A percentile compares a stretch with the other conserved stretches of the same genome.
Conservation (phyloP, 1,284 basidiomycete genomes). For the Neotropicomus parvogracilis region DNA sequence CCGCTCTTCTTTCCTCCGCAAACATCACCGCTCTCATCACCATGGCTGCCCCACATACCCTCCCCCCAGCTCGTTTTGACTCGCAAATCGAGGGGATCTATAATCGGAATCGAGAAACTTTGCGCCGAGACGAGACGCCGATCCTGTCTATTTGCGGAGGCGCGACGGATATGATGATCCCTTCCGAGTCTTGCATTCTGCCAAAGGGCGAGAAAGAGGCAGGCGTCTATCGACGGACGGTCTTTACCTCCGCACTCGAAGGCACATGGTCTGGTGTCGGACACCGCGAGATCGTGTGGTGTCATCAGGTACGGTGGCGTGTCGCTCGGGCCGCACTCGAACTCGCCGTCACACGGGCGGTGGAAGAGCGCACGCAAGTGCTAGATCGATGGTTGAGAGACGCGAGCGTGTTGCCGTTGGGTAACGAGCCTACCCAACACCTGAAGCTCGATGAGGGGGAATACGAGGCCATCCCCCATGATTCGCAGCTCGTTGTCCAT, state of each 20-base stretch:
- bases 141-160: slow-evolving; percentile 91
- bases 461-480: slow-evolving; percentile 37
- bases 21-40: slow-evolving; percentile 83
- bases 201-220: slow-evolving; percentile 27
- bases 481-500: slow-evolving; percentile 40
- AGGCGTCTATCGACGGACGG: slow-evolving; percentile 56
- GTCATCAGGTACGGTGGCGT: slow-evolving; percentile 91
- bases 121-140: slow-evolving; percentile 49
- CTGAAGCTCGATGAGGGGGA: slow-evolving; percentile 20
- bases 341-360: slow-evolving; percentile 42
- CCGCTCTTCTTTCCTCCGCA: slow-evolving; percentile 60
- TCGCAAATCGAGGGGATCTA: slow-evolving; percentile 78
- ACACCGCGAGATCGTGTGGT: slow-evolving; percentile 98
- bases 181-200: slow-evolving; percentile 86
- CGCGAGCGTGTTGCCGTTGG: slow-evolving; percentile 44
- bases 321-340: slow-evolving; percentile 79
- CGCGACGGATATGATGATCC: slow-evolving; percentile 87
- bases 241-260: slow-evolving; percentile 85
- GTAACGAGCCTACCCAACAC: background rate
- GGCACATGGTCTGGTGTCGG: slow-evolving; percentile 94
- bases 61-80: slow-evolving; percentile 89
- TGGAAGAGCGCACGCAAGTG: slow-evolving; percentile 34
- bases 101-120: slow-evolving; percentile 35
- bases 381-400: slow-evolving; percentile 67
- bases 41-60: slow-evolving; percentile 89